These are phyloP conservation scores for Diophrys sp. DNA, from an alignment of 73 alveolate species.

Conservation along the genomic window DNA sequence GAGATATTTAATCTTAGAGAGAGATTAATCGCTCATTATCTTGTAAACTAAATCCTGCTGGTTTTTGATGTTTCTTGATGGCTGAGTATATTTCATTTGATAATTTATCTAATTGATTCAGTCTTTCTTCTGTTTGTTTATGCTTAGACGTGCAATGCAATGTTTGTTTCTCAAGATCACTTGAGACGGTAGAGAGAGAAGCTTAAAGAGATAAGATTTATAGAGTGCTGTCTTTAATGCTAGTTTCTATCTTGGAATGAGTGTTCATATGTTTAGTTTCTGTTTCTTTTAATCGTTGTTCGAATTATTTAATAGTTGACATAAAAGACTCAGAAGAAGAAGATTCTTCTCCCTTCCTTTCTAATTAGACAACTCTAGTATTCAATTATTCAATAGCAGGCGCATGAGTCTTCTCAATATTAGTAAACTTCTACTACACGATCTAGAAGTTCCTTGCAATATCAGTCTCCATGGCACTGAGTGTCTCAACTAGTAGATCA, in stretches of 20 bases:
- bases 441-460: background rate
- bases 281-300: background rate
- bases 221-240: background rate
- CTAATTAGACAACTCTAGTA: background rate
- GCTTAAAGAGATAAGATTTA: background rate
- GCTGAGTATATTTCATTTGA: background rate
- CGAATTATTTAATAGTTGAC: background rate
- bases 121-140: background rate
- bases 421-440: no score
- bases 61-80: no score
- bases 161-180: background rate
- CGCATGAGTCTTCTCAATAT: background rate
- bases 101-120: background rate
- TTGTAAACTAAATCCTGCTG: no score
- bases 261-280: background rate
- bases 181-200: background rate
- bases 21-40: no score
- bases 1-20: no score
- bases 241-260: background rate
- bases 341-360: background rate
- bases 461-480: background rate
- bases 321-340: background rate
- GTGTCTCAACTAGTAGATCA: background rate
- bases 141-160: background rate
- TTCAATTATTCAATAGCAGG: background rate